Base-by-base conservation (phyloP, 1,284 basidiomycete genomes). In the Quambalaria eucalypti region DNA sequence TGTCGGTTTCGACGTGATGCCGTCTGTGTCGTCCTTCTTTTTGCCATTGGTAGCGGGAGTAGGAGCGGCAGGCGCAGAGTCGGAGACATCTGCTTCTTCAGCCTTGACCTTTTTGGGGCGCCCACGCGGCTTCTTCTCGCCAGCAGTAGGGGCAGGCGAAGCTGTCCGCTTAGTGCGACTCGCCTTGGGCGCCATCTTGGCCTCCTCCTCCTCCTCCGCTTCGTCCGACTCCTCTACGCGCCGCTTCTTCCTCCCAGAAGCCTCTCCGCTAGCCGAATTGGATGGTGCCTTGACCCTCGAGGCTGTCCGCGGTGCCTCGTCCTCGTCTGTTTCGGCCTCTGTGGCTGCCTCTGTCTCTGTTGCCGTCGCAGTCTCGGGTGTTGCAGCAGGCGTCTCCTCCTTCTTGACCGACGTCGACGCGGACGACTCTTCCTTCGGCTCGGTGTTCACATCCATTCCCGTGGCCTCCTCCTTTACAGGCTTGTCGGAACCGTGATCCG, bases 201-300 rank as follows among this genome's bases (percentile, higher is more conserved):
- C 52, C 0, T 47, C 50, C 31, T 59, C 62, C 55, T 62, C 47
- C 12, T 62, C 47, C 14, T 59, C 55, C 23, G 63, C 64, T 16
- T 60, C 77, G 38, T 75, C 66, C 46, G 77, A 76, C 10, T 78
- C 77, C 21, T 77, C 73, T 54, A 78, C 79, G 4, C 77, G 48
- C 26, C 63, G 56, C 50, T 60, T 62, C 53, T 65, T 65, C n/a
- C 52, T 23, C 9, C n/a, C 8, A 28, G 28, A 10, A 49, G 36
- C 10, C 16, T 14, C 16, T 39, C 36, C 4, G 16, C 36, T 39
- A 12, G 3, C 5, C 3, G 36, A 39, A 12, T 3, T 14, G 10
- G 36, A 39, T 39, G 10, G 36, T 10, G 36, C 5, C 36, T 3
- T 14, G 16, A 39, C 10, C 36, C 16, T 14, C 36, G 10, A 5